phyloP scores from a whole-genome alignment of 257 asterid species.

The Datura wrightii region DNA sequence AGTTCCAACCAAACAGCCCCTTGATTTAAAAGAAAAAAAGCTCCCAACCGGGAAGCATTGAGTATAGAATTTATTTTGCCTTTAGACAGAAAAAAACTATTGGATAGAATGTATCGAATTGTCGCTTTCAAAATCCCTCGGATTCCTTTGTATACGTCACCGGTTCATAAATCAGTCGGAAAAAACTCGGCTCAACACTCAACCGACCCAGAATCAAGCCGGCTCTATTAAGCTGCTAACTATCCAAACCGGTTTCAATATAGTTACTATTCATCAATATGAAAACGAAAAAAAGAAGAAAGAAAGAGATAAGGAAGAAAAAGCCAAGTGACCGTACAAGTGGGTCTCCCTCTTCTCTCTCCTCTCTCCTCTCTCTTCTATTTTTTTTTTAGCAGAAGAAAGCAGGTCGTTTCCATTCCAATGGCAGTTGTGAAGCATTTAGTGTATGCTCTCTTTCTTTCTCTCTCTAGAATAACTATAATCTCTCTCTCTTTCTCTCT shows the following conservation, averaged over 20 bases:
- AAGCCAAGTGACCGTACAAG: constrained; percentile 49
- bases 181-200: constrained; percentile 15
- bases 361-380: constrained; percentile 32
- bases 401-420: constrained; percentile 56
- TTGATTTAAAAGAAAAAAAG: background rate
- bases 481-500: background rate
- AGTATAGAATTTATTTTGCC: no score
- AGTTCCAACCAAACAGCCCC: no score
- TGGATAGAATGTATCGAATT: background rate
- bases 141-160: constrained; percentile 18
- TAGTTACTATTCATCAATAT: no score
- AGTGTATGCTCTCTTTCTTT: constrained; percentile 42
- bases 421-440: constrained; percentile 73
- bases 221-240: constrained; percentile 3
- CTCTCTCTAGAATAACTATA: constrained; percentile 29
- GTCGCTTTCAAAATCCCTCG: constrained; percentile 19
- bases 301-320: constrained; percentile 20
- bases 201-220: background rate
- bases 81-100: background rate
- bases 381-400: constrained; percentile 37
- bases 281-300: background rate
- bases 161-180: background rate
- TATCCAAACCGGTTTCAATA: constrained; percentile 8
- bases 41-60: background rate
- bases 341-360: constrained; percentile 26